Conservation (phyloP, 2,329 filamentous ascomycete species). For the Clarireedia sp. region DNA sequence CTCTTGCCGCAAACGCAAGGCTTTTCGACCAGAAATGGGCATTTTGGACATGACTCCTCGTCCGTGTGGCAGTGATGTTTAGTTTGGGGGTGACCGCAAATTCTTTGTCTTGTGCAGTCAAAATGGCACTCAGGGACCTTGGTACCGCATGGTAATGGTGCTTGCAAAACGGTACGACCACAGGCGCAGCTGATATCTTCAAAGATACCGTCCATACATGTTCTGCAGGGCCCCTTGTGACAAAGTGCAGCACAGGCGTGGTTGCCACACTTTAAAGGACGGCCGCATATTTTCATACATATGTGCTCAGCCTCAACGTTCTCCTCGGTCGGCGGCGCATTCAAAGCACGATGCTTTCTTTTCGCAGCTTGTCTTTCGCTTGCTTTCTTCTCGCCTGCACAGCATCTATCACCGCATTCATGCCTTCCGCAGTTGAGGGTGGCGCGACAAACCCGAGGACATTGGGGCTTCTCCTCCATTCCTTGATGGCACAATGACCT, state of each 20-base stretch:
- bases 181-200: constrained; percentile 86
- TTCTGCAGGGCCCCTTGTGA: constrained; percentile 77
- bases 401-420: constrained; percentile 80
- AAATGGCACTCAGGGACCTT: constrained; percentile 72
- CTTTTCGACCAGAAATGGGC: constrained; percentile 82
- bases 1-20: constrained; percentile 82
- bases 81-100: constrained; percentile 77
- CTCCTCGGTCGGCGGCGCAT: constrained; percentile 45
- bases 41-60: constrained; percentile 75
- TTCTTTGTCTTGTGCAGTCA: constrained; percentile 64
- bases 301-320: constrained; percentile 88
- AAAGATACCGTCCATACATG: constrained; percentile 84
- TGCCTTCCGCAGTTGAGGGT: constrained; percentile 84
- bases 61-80: constrained; percentile 80
- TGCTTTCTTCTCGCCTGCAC: constrained; percentile 77
- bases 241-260: constrained; percentile 83
- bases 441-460: constrained; percentile 71
- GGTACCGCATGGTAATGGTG: constrained; percentile 89
- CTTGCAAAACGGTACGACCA: constrained; percentile 74
- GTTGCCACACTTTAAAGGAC: constrained; percentile 75
- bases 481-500: constrained; percentile 73
- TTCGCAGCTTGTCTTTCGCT: constrained; percentile 67
- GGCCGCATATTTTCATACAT: constrained; percentile 74
- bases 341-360: constrained; percentile 57
- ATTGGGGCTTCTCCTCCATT: constrained; percentile 56